Base-by-base conservation (phyloP, 1,284 basidiomycete genomes). In the Paramarasmius palmivorus region DNA sequence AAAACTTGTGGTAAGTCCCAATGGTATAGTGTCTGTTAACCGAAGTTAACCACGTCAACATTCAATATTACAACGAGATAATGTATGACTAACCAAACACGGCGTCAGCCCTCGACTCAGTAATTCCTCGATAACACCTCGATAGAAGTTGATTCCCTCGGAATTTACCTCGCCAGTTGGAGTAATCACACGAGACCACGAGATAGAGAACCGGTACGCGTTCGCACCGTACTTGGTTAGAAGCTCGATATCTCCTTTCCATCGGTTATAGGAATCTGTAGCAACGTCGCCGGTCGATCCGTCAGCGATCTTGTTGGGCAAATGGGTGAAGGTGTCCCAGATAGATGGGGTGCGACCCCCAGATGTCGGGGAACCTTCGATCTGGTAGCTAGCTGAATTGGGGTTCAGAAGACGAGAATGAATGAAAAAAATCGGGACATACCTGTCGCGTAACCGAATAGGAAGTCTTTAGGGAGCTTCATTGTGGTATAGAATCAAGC, bases 1-100 rank as follows among this genome's bases (percentile, higher is more conserved):
- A 91, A 74, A 1, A 68, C 80, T 65, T 86, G 85, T 4, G 88
- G 88, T 5, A 90, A 74, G 62, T 92, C 89, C 88, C 88, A 91
- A 65, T 90, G 88, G 67, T 88, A 89, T 36, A 90, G 68, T 0
- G 88, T 90, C 85, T 87, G 58, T 17, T 6, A 22, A 7, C 25
- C 15, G 15, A 50, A 22, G 49, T 35, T n/a, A 23, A 14, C 26
- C 32, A 53, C 40, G 34, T n/a, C n/a, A n/a, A n/a, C n/a, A n/a
- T n/a, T n/a, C n/a, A n/a, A n/a, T n/a, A n/a, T n/a, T n/a, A n/a
- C n/a, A n/a, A n/a, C n/a, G n/a, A n/a, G n/a, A n/a, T n/a, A 41
- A 36, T 22, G 23, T 41, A 5, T 5, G 22, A 75, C 82, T 59
- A 62, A 87, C 86, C 34, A 91, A 77, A 63, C 85, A 88, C 7